A percentile compares a stretch with the other conserved stretches of the same genome.
Evolutionary conservation across 2,329 filamentous ascomycete species (phyloP).

Genomic region (Aspergillus nomiae): DNA sequence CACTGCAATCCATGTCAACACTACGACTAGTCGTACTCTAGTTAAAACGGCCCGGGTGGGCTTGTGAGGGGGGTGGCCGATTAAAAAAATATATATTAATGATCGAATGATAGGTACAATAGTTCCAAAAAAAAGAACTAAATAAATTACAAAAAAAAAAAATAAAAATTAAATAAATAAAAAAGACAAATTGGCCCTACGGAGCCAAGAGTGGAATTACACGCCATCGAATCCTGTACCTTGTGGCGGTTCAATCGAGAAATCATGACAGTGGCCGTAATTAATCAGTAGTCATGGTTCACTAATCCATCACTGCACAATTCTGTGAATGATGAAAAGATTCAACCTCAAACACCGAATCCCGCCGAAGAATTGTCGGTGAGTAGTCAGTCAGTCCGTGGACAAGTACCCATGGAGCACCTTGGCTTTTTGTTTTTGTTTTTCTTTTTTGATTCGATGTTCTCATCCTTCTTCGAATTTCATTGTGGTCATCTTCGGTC

Average conservation of each 20-base stretch:
- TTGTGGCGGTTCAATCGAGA: not conserved
- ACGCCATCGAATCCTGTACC: slow-evolving; percentile 5
- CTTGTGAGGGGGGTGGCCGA: not conserved
- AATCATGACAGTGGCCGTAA: not conserved
- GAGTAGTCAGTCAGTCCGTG: not conserved
- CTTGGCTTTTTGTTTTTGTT: not conserved
- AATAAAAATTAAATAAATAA: not conserved
- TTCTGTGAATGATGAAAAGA: not conserved
- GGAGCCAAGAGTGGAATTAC: slow-evolving; percentile 3
- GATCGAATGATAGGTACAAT: slow-evolving; percentile 4
- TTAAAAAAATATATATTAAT: not conserved
- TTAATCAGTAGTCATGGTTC: not conserved
- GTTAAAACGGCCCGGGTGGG: slow-evolving; percentile 12
- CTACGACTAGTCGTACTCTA: slow-evolving; percentile 5
- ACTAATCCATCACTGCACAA: no score
- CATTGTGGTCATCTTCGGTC: not conserved
- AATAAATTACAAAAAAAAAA: not conserved
- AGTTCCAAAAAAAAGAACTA: not conserved
- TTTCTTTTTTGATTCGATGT: not conserved
- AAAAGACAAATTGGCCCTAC: not conserved
- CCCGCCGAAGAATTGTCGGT: slow-evolving; percentile 3
- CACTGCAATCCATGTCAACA: slow-evolving; percentile 4
- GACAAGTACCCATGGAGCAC: not conserved
- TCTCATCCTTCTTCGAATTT: not conserved
- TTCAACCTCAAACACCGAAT: slow-evolving; percentile 5